phyloP scores from a whole-genome alignment of 2,329 filamentous ascomycete species.

The Plenodomus lindquistii region DNA sequence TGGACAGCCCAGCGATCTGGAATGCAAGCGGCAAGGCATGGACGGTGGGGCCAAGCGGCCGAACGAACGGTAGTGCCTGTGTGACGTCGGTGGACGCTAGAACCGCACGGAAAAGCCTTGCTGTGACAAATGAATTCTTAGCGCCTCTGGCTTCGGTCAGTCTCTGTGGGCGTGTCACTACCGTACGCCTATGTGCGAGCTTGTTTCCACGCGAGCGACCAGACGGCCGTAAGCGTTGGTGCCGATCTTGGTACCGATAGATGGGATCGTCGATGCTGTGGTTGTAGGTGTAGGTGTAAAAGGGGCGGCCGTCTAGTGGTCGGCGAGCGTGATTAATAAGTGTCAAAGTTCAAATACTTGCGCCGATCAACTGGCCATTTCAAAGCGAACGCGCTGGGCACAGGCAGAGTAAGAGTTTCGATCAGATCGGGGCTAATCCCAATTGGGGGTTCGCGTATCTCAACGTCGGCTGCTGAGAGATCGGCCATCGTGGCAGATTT shows the following conservation, averaged over 20 bases:
- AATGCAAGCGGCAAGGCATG: conserved; percentile 1
- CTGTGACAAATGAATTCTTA: conserved; percentile 1
- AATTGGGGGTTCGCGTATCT: conserved; percentile 19
- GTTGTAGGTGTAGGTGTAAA: background rate
- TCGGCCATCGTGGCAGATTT: conserved; percentile 2
- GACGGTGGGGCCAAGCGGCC: conserved; percentile 1
- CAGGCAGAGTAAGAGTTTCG: conserved; percentile 3
- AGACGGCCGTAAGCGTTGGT: too few relatives aligned
- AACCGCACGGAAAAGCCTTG: background rate
- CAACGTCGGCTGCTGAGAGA: background rate
- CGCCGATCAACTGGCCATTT: too few relatives aligned
- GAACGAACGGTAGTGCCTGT: background rate
- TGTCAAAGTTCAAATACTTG: too few relatives aligned
- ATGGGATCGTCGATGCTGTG: background rate
- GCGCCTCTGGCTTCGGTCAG: background rate
- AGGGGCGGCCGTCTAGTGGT: background rate
- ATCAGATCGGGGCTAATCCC: conserved; percentile 17
- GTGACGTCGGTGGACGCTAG: conserved; percentile 3
- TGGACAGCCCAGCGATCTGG: conserved; percentile 3
- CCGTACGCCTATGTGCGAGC: background rate
- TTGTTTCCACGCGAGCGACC: too few relatives aligned
- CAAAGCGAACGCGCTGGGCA: too few relatives aligned
- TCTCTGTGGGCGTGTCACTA: background rate
- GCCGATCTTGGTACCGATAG: background rate
- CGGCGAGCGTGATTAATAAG: background rate